Base-by-base conservation (phyloP, 176 grass and related monocot genomes). In the Triticum dicoccoides region DNA sequence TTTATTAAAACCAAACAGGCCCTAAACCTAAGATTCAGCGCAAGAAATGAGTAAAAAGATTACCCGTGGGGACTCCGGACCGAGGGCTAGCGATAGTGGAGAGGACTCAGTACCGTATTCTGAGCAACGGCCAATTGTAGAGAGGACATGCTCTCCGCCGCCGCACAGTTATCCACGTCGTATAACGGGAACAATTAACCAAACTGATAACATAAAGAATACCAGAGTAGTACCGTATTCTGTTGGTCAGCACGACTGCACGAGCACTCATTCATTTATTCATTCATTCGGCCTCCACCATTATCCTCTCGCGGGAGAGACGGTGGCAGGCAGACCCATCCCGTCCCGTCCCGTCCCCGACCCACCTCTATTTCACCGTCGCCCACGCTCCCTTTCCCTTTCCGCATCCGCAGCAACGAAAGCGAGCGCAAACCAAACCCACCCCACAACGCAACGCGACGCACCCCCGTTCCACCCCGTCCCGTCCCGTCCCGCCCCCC, bases 281-380 rank as follows among this genome's bases (percentile, higher is more conserved):
- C 5, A 17, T 54, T 54, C 5, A 17, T 56, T 20, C 52, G 52
- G 18, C 72, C 44, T 25, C 24, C 32, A 21, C 32, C 68, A 45
- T 89, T 76, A 85, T 89, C 83, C 68, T 41, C 67, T 73, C 2
- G 29, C 6, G 61, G 51, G 54, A 5, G 54, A 20, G 52, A 87
- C 59, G 80, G 18, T 27, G 52, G 81, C 20, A 13, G 52, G 80
- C 18, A 14, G 17, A 61, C 56, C 88, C 76, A 66, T 58, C 66
- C 68, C 37, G 11, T 54, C 44, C 68, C 37, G 11, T 54, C 44
- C 44, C 44, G 4, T 6, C 17, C 41, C 41, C 37, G 7, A 3
- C 15, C 17, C 54, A 2, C 54, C 54, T 58, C 30, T 86, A 83
- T 83, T 74, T 87, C 89, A 90, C 38, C 38, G n/a, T 37, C 72